A percentile compares a stretch with the other conserved stretches of the same genome.
phyloP scores from a whole-genome alignment of 1,284 basidiomycete species.

The Ustanciosporium gigantosporum region DNA sequence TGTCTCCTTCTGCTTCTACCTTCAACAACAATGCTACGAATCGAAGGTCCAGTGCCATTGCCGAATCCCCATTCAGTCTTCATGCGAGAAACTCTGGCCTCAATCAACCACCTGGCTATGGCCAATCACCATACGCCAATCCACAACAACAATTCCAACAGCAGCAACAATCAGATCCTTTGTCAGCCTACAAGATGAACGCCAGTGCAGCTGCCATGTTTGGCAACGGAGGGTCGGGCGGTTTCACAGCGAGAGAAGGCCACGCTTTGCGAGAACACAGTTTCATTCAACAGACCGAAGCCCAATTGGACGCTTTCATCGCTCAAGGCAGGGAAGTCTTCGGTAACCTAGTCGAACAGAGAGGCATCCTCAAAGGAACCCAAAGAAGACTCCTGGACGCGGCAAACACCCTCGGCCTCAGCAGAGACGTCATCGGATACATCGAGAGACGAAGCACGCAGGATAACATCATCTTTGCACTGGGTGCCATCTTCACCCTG shows the following conservation, averaged over 20 bases:
- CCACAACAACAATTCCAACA: neutral
- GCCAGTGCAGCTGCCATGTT: conserved; percentile 54
- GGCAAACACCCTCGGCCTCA: conserved; percentile 56
- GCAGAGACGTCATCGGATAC: conserved; percentile 57
- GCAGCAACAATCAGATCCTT: conserved; percentile 28
- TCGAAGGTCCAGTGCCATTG: conserved; percentile 12
- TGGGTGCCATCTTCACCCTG: conserved; percentile 55
- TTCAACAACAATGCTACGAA: conserved; percentile 13
- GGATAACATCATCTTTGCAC: conserved; percentile 57
- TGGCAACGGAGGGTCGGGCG: conserved; percentile 10
- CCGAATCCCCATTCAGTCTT: conserved; percentile 47
- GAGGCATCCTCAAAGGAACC: conserved; percentile 57
- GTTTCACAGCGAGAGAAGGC: conserved; percentile 42
- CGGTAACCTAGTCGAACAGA: conserved; percentile 58
- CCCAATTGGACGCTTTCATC: conserved; percentile 57
- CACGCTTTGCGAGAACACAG: conserved; percentile 58
- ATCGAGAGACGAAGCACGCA: conserved; percentile 59
- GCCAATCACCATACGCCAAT: neutral
- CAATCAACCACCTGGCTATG: neutral
- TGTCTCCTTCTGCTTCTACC: neutral
- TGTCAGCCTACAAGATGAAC: conserved; percentile 57
- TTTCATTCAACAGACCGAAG: conserved; percentile 58
- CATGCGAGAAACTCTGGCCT: conserved; percentile 44
- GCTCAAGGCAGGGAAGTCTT: conserved; percentile 57
- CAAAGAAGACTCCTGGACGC: conserved; percentile 52